Percentiles rank a stretch among this genome's conserved stretches.
Conservation (phyloP, 768 basidiomycete genomes). For the Boletus reticulatus region DNA sequence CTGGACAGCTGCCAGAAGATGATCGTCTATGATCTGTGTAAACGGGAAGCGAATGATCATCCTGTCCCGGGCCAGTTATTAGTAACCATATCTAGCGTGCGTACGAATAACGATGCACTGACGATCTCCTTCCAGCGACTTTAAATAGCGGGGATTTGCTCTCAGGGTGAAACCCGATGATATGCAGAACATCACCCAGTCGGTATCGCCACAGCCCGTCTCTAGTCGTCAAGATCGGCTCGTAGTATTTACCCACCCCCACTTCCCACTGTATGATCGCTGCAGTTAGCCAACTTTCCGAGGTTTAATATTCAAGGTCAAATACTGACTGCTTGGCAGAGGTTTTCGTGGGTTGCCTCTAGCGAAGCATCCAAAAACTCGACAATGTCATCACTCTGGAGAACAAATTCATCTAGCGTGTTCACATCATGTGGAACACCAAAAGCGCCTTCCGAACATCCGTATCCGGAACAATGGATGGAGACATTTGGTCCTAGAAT, state of each 20-base stretch:
- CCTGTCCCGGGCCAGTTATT: not conserved
- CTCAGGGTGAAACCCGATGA: constrained; percentile 15
- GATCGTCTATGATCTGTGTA: constrained; percentile 6
- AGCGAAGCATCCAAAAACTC: constrained; percentile 19
- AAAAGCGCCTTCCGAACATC: constrained; percentile 6
- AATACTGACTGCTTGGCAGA: constrained; percentile 17
- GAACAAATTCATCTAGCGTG: constrained; percentile 11
- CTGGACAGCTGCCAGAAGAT: constrained; percentile 5
- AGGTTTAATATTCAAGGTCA: not conserved
- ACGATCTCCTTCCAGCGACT: constrained; percentile 16
- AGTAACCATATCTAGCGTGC: not conserved
- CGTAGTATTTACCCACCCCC: constrained; percentile 16
- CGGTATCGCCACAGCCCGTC: constrained; percentile 24
- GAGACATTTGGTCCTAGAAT: constrained; percentile 9
- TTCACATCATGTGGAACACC: not conserved
- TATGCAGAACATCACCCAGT: constrained; percentile 16
- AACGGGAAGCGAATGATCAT: constrained; percentile 5
- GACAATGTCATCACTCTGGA: not conserved
- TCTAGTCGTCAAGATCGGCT: constrained; percentile 19
- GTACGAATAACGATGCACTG: not conserved
- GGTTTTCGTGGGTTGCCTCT: constrained; percentile 9
- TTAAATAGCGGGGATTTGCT: constrained; percentile 10
- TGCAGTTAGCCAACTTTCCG: not conserved
- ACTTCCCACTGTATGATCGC: constrained; percentile 14
- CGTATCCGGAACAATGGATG: constrained; percentile 7